Percentiles rank a stretch among this genome's conserved stretches.
Conservation (phyloP, 2,329 filamentous ascomycete species). For the Scedosporium aurantiacum region DNA sequence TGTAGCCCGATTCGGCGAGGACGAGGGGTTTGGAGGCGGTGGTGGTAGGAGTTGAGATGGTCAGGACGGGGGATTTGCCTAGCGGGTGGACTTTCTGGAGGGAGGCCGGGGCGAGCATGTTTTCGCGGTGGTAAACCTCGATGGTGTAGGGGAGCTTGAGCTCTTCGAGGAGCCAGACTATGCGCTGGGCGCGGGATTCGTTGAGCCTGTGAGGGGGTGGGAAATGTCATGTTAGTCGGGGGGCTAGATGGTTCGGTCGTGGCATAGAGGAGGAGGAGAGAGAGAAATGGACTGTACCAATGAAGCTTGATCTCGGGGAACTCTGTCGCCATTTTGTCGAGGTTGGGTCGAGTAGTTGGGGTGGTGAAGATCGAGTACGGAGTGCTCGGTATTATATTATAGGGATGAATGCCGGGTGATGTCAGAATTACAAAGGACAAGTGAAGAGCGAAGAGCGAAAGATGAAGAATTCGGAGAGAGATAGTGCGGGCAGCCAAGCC, state of each 20-base stretch:
- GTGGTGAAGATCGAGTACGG: no score
- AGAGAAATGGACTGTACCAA: slow-evolving; percentile 8
- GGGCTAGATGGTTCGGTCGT: background rate
- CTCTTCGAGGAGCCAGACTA: slow-evolving; percentile 79
- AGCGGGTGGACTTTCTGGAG: slow-evolving; percentile 71
- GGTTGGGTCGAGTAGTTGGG: background rate
- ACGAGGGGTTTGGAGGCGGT: slow-evolving; percentile 36
- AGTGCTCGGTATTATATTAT: no score
- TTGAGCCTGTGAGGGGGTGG: slow-evolving; percentile 47
- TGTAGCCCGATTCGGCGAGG: slow-evolving; percentile 71
- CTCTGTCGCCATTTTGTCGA: background rate
- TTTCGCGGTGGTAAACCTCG: slow-evolving; percentile 62
- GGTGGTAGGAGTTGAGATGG: slow-evolving; percentile 41
- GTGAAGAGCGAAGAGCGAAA: no score
- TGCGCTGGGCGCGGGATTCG: slow-evolving; percentile 69
- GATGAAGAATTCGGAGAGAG: no score
- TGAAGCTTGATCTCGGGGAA: slow-evolving; percentile 40
- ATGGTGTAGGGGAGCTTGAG: slow-evolving; percentile 70
- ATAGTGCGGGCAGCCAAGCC: no score
- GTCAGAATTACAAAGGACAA: no score
- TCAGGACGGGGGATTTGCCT: slow-evolving; percentile 76
- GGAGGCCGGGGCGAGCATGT: slow-evolving; percentile 58
- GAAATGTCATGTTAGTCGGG: background rate
- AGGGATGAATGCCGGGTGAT: background rate
- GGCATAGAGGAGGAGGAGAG: background rate